Evolutionary conservation across 2,329 filamentous ascomycete species (phyloP).

Genomic region (Verruconis gallopava): DNA sequence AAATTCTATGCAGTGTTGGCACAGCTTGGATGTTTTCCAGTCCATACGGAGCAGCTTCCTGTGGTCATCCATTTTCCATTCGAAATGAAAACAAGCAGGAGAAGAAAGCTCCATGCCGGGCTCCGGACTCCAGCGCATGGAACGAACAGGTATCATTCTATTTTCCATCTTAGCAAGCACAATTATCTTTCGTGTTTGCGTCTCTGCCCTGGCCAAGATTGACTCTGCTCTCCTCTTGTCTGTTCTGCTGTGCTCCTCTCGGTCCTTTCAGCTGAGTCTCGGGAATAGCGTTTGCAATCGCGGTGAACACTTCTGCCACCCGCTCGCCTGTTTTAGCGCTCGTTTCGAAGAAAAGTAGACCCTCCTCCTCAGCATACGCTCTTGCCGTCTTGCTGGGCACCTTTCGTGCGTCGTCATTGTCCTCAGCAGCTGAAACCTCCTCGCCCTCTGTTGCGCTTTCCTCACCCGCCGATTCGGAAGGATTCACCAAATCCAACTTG

Average conservation of each 20-base stretch:
- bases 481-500: constrained; percentile 70
- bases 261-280: constrained; percentile 90
- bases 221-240: constrained; percentile 57
- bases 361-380: constrained; percentile 88
- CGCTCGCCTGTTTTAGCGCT: constrained; percentile 94
- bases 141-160: no score
- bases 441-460: constrained; percentile 33
- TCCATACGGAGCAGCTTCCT: no score
- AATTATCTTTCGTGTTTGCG: constrained; percentile 8
- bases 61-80: no score
- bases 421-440: constrained; percentile 35
- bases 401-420: constrained; percentile 61
- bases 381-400: constrained; percentile 84
- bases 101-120: not conserved
- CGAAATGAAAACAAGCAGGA: no score
- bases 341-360: constrained; percentile 91
- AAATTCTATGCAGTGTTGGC: no score
- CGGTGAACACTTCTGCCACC: constrained; percentile 91
- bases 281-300: constrained; percentile 94
- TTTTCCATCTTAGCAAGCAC: constrained; percentile 11
- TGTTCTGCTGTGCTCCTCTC: constrained; percentile 48
- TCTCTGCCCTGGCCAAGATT: constrained; percentile 31
- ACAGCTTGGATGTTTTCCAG: no score
- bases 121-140: no score
- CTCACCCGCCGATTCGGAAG: constrained; percentile 19